Conservation (phyloP, 2,329 filamentous ascomycete species). For the Nothopassalora personata region DNA sequence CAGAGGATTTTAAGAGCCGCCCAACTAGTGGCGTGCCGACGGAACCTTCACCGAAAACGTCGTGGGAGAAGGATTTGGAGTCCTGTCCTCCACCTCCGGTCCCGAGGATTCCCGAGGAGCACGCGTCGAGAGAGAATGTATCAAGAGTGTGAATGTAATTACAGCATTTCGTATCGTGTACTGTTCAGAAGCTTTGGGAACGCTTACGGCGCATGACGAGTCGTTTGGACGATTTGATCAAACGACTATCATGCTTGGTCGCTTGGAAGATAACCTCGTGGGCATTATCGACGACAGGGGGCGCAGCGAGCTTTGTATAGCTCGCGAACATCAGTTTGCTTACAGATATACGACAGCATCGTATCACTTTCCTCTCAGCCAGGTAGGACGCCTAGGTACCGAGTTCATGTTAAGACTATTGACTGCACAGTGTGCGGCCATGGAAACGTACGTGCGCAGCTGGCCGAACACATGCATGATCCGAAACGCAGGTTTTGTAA, state of each 20-base stretch:
- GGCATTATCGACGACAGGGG: background rate
- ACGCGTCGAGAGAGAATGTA: background rate
- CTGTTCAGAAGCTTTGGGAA: background rate
- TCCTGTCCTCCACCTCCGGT: background rate
- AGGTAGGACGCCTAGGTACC: too few relatives aligned
- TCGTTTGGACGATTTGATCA: background rate
- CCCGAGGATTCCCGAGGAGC: background rate
- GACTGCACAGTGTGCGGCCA: too few relatives aligned
- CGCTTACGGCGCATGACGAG: background rate
- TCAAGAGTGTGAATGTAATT: background rate
- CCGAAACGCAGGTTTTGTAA: too few relatives aligned
- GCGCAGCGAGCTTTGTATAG: background rate
- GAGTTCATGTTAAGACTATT: too few relatives aligned
- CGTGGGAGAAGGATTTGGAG: background rate
- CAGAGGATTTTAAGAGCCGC: background rate
- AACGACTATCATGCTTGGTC: background rate
- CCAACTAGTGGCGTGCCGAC: background rate
- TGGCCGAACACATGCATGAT: too few relatives aligned
- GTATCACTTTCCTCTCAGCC: too few relatives aligned
- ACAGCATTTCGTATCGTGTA: background rate
- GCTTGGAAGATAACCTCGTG: background rate
- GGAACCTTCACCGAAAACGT: background rate
- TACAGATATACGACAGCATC: too few relatives aligned
- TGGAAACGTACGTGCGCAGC: too few relatives aligned
- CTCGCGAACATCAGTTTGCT: too few relatives aligned